Evolutionary conservation across 2,329 filamentous ascomycete genomes (phyloP), one percentile per base, ranked within the genome.

Genomic region (Chaetomium globosum): DNA sequence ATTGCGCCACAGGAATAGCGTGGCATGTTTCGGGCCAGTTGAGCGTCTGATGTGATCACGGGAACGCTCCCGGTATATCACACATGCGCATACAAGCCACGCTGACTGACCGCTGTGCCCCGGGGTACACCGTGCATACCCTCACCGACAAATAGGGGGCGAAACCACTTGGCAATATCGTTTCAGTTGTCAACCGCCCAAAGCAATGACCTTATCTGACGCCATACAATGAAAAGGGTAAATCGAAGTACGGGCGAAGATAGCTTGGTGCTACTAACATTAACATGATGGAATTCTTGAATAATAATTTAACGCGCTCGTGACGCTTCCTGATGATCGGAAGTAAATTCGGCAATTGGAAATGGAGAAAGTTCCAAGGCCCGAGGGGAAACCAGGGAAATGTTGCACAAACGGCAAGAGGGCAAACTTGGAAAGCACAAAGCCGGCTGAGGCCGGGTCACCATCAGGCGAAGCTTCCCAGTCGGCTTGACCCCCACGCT

Each of bases 1-100:
- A 46, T 54, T 56, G 58, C 57, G 63, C 49, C 12, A 59, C 64
- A 16, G 61, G 61, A 55, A 8, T 52, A 65, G 66, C 66, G 66
- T 68, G 66, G 64, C 64, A 66, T 63, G 61, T 58, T 63, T 43
- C 43, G 43, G 61, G 55, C 60, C 61, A 62, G 48, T 65, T 62
- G 59, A 30, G 48, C 23, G 26, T 28, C 23, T 21, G 19, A 23
- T 30, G 13, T 61, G 54, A 62, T 62, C 64, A 65, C 46, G 64
- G 28, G 64, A 52, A 36, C 54, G 23, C 16, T 21, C 8, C 33
- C 39, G 16, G 39, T 16, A 43, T 43, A 43, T 43, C 39, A 43
- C 39, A 43, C 39, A 43, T 43, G 39, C 19, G 39, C 39, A 43
- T 43, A 43, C 21, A 30, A 46, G 28, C 46, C 58, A 43, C 39